Percentiles rank a stretch among this genome's conserved stretches.
These are phyloP conservation scores for Eucalyptus curtisii DNA, from an alignment of 345 rosid genomes.

Conservation along the genomic window DNA sequence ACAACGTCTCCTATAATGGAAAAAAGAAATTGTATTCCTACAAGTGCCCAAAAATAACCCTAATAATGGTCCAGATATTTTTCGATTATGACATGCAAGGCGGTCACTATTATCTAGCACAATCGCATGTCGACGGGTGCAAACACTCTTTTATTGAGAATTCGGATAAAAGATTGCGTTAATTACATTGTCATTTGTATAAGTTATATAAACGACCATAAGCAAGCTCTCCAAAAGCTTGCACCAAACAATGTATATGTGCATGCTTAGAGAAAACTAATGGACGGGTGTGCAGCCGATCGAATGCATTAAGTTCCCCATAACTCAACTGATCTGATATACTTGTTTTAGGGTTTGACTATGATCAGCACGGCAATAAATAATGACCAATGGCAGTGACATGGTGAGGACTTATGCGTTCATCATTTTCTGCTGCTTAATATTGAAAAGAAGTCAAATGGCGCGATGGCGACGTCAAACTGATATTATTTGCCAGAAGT, in stretches of 20 bases:
- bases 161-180: background rate
- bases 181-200: background rate
- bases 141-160: background rate
- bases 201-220: too few species aligned
- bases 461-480: constrained; percentile 28
- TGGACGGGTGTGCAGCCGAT: background rate
- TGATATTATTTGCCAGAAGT: background rate
- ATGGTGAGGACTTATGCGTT: background rate
- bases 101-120: background rate
- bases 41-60: background rate
- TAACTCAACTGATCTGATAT: background rate
- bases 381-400: background rate
- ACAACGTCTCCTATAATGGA: background rate
- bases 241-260: background rate
- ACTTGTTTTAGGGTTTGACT: background rate
- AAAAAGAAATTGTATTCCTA: background rate
- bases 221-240: background rate
- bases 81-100: background rate
- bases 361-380: background rate
- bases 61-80: background rate
- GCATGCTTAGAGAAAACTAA: background rate
- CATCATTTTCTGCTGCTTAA: background rate
- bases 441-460: constrained; percentile 5
- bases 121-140: background rate
- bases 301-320: background rate